Evolutionary conservation across 2,329 filamentous ascomycete species (phyloP).

Genomic region (Orbilia quercus): DNA sequence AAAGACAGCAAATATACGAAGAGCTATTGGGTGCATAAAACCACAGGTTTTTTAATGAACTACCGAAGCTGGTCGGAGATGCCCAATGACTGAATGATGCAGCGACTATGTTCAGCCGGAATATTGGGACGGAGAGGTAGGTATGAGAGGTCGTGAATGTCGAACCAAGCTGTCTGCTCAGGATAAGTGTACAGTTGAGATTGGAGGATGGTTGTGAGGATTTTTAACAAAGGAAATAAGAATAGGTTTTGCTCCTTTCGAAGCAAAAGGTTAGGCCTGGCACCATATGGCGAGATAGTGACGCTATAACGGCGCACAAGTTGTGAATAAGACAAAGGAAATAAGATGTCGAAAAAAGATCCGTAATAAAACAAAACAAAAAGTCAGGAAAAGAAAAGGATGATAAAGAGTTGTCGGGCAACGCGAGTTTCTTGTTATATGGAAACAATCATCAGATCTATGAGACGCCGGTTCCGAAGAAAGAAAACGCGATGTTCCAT

Average conservation of each 20-base stretch:
- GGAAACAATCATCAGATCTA: slow-evolving; percentile 56
- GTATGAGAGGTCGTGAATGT: slow-evolving; percentile 14
- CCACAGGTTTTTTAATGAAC: slow-evolving; percentile 38
- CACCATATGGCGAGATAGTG: slow-evolving; percentile 28
- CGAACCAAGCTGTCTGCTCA: slow-evolving; percentile 18
- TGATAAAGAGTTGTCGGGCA: slow-evolving; percentile 24
- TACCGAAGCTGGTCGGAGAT: slow-evolving; percentile 48
- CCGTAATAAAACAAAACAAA: slow-evolving; percentile 56
- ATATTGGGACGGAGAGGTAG: slow-evolving; percentile 10
- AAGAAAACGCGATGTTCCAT: slow-evolving; percentile 56
- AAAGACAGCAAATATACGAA: slow-evolving; percentile 24
- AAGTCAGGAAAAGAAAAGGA: slow-evolving; percentile 8
- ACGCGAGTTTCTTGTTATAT: slow-evolving; percentile 56
- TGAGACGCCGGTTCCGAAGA: slow-evolving; percentile 52
- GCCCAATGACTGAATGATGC: slow-evolving; percentile 37
- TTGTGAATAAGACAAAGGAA: slow-evolving; percentile 36
- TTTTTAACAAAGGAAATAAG: slow-evolving; percentile 50
- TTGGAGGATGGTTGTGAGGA: slow-evolving; percentile 11
- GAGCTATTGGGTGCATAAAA: slow-evolving; percentile 29
- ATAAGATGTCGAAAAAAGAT: slow-evolving; percentile 21
- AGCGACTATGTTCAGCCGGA: slow-evolving; percentile 30
- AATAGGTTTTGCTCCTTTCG: slow-evolving; percentile 15
- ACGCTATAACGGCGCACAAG: slow-evolving; percentile 25
- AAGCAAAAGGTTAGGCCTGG: slow-evolving; percentile 18
- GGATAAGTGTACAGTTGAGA: slow-evolving; percentile 46